phyloP scores from a whole-genome alignment of 192 early-diverging fungal species.

The Paraglomus brasilianum region DNA sequence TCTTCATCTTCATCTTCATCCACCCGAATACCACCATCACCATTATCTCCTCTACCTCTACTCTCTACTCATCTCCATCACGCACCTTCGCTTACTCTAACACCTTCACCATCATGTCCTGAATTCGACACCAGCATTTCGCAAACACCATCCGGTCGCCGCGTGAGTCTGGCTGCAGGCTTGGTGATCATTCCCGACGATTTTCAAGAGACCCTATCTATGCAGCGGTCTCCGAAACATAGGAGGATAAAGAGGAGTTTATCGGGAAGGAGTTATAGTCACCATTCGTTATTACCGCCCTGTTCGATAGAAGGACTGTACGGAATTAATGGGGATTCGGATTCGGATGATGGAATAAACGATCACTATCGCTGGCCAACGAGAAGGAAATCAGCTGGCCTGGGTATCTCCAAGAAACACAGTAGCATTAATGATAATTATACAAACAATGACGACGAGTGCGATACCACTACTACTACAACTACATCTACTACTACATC shows the following conservation, averaged over 20 bases:
- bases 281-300: constrained; percentile 21
- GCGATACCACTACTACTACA: background rate
- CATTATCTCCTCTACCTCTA: background rate
- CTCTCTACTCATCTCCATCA: background rate
- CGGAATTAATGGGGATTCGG: constrained; percentile 1
- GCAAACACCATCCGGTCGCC: constrained; percentile 26
- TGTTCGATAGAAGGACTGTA: background rate
- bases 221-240: background rate
- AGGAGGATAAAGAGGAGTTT: constrained; percentile 26
- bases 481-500: background rate
- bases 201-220: constrained; percentile 31
- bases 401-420: background rate
- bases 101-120: too few relatives aligned
- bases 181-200: constrained; percentile 44
- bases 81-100: background rate
- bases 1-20: background rate
- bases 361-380: background rate
- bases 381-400: background rate
- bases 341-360: background rate
- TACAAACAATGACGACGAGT: background rate
- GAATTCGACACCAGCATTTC: too few relatives aligned
- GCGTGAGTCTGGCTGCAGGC: constrained; percentile 46
- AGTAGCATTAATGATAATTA: background rate
- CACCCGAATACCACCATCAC: background rate
- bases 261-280: constrained; percentile 29